Evolutionary conservation across 2,329 filamentous ascomycete species (phyloP).

Genomic region (Eutypa lata): DNA sequence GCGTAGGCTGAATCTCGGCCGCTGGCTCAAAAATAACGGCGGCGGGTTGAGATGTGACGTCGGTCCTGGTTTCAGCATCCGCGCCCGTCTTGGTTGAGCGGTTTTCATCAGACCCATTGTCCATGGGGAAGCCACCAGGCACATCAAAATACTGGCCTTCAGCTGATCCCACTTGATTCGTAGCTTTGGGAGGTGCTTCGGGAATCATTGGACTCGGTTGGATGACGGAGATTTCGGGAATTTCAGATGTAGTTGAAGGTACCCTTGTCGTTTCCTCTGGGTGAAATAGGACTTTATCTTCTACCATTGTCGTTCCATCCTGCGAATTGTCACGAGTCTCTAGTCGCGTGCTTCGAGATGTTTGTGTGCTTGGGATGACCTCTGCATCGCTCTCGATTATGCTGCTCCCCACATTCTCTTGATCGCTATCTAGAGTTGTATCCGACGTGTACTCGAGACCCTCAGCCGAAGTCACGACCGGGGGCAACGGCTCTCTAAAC

Average conservation of each 20-base stretch:
- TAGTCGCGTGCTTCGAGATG: conserved; percentile 13
- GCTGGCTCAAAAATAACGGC: conserved; percentile 23
- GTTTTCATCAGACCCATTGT: conserved; percentile 23
- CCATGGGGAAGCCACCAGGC: conserved; percentile 58
- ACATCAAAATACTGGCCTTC: conserved; percentile 42
- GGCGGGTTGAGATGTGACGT: conserved; percentile 1
- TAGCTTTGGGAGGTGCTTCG: conserved; percentile 6
- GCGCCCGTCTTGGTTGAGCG: conserved; percentile 1
- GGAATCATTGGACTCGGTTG: conserved; percentile 39
- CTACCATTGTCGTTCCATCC: conserved; percentile 7
- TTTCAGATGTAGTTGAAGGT: conserved; percentile 2
- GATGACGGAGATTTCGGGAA: conserved; percentile 44
- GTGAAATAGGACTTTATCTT: conserved; percentile 11
- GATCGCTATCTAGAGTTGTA: conserved; percentile 40
- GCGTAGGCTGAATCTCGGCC: conserved; percentile 11
- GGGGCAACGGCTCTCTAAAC: conserved; percentile 64
- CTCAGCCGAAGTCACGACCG: conserved; percentile 68
- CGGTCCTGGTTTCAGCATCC: not conserved
- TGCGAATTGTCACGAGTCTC: conserved; percentile 15
- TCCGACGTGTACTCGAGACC: conserved; percentile 63
- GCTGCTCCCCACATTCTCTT: conserved; percentile 21
- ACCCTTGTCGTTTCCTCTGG: conserved; percentile 1
- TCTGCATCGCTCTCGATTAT: conserved; percentile 12
- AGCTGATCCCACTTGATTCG: not conserved
- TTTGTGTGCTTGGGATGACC: conserved; percentile 13